Evolutionary conservation across 2,329 filamentous ascomycete genomes (phyloP), one percentile per base, ranked within the genome.

Genomic region (Basipetospora chlamydospora): DNA sequence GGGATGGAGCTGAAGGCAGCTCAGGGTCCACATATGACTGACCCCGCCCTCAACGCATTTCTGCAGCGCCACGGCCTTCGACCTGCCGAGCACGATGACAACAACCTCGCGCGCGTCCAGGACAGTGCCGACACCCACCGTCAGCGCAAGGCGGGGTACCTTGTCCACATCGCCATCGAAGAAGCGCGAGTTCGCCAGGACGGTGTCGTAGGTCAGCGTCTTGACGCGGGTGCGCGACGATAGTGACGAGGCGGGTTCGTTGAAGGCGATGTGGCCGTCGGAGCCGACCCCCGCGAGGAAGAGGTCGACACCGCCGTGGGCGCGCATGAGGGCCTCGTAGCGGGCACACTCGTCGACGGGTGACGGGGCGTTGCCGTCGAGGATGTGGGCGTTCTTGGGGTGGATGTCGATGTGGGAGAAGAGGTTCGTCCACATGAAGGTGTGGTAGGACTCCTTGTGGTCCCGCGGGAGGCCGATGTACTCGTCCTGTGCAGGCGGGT

Each of bases 351-450:
- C 84, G 28, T 73, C 74, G 44, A 78, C 74, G 3, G 85, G 71
- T 51, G 84, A 80, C 11, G 70, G 60, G 1, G 82, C 81, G 51
- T 87, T 88, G 49, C 83, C 83, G 51, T 88, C 74, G 26, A 88
- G 70, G 49, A 90, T 85, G 59, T 92, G 77, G 52, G 90, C 84
- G 54, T 88, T 87, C 50, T 71, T 69, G 5, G 84, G 84, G 45
- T 77, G 71, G 47, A 90, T 78, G 51, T 92, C 82, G 47, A 90
- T 77, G 47, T 74, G 83, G 29, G 80, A 83, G 66, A 92, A 92
- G 66, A 92, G 85, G 60, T 90, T 70, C 59, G 81, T 83, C 71
- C 86, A 92, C 84, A 92, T 90, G 64, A 90, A 92, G 45, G 77
- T 82, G 62, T 92, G 84, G 59, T 92, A 92, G 49, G 78, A 85